phyloP scores from a whole-genome alignment of 1,284 basidiomycete species.

The Apiotrichum porosum region DNA sequence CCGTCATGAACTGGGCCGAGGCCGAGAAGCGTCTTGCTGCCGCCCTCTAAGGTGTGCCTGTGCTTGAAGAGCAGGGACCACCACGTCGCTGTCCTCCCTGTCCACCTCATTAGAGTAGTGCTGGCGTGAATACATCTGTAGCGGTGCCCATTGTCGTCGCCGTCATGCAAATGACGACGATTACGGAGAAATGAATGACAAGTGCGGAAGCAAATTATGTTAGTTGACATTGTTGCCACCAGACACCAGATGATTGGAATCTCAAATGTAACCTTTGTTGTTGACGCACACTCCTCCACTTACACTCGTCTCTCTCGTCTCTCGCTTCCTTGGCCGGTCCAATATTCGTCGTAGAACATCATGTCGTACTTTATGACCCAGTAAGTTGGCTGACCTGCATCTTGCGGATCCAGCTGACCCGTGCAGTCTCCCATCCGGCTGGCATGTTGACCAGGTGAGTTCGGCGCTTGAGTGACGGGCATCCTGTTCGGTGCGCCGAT shows the following conservation, averaged over 20 bases:
- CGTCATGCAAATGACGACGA: neutral
- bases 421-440: slow-evolving; percentile 72
- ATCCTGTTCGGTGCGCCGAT: too few species aligned
- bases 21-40: slow-evolving; percentile 70
- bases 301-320: neutral
- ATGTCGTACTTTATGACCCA: slow-evolving; percentile 53
- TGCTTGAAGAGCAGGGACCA: too few species aligned
- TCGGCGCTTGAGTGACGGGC: too few species aligned
- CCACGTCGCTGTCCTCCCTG: too few species aligned
- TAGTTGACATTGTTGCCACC: neutral
- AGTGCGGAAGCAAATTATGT: neutral
- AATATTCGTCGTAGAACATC: neutral
- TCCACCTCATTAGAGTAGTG: too few species aligned
- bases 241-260: neutral
- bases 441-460: slow-evolving; percentile 77
- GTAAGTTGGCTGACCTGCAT: slow-evolving; percentile 26
- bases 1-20: slow-evolving; percentile 87
- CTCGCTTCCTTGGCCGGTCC: too few species aligned
- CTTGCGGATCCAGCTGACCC: neutral
- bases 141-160: neutral
- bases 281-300: neutral
- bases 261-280: neutral
- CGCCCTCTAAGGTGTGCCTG: slow-evolving; percentile 44
- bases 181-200: neutral
- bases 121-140: too few species aligned